Base-by-base conservation (phyloP, 805 yeast genomes). In the Candida ulmi region DNA sequence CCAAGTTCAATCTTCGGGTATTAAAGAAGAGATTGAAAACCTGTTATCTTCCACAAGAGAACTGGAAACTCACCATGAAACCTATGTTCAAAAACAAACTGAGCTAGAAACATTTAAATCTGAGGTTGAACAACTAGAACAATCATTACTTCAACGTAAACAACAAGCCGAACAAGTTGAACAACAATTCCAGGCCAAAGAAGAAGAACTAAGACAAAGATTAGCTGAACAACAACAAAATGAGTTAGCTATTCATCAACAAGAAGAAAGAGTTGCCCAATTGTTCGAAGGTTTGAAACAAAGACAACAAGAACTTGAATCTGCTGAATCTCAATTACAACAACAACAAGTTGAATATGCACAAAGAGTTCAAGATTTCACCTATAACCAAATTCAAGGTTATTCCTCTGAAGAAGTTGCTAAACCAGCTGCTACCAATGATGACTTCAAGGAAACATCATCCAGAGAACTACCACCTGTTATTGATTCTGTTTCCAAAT, bases 1-100 rank as follows among this genome's bases (percentile, higher is more conserved):
- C n/a, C 71, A 83, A 47, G 61, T 74, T 17, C 74, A 74, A 35
- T 66, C 68, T 17, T 55, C 61, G 16, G 66, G 65, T 25, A 54
- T 74, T n/a, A 66, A 66, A 47, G 61, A 58, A 18, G 74, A 72
- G 45, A 63, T 71, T 26, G 55, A 47, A 5, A 58, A 60, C n/a
- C 38, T 47, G 29, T 51, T 42, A 41, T 44, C 35, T 46, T 61
- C 55, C 39, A 57, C 60, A 16, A 55, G 54, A 24, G 71, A 67
- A 43, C 41, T 66, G 13, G 65, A 63, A 32, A 55, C 61, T 17
- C 66, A 68, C 39, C 66, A 66, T 40, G 64, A 66, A 5, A 60
- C 60, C 7, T 57, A 68, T 11, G 61, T 65, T 13, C 48, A 55
- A 2, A 62, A 62, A 41, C 69, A 67, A 37, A 39, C 55, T 18